Percentiles rank a stretch among this genome's conserved stretches.
phyloP scores from a whole-genome alignment of 1,139 yeast genomes.

The Blastobotrys ciferrii region DNA sequence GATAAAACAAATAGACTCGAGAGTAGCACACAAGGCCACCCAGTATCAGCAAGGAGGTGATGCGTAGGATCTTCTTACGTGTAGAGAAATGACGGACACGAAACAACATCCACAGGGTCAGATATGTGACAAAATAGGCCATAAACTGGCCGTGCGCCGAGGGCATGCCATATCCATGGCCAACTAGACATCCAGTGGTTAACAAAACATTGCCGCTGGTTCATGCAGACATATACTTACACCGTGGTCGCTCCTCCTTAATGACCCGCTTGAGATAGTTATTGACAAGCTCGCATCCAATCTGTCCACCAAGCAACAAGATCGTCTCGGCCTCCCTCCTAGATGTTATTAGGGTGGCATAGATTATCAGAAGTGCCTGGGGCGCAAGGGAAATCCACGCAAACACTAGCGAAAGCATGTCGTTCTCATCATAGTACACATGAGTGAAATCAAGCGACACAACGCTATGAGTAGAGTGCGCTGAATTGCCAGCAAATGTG shows the following conservation, averaged over 20 bases:
- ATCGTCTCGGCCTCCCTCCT: conserved; percentile 87
- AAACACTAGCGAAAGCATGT: conserved; percentile 54
- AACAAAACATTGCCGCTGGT: neutral
- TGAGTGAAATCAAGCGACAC: conserved; percentile 49
- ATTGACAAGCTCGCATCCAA: conserved; percentile 71
- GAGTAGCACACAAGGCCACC: conserved; percentile 63
- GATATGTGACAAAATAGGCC: conserved; percentile 77
- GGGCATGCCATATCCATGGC: conserved; percentile 88
- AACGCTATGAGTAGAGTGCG: neutral
- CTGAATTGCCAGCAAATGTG: neutral
- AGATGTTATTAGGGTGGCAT: conserved; percentile 77
- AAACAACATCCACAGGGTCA: conserved; percentile 48
- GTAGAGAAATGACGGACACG: conserved; percentile 41
- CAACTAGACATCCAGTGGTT: conserved; percentile 40
- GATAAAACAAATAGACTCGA: conserved; percentile 77
- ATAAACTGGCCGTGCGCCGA: conserved; percentile 95
- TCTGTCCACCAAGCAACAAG: conserved; percentile 81
- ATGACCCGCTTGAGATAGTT: conserved; percentile 61
- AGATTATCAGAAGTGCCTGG: conserved; percentile 71
- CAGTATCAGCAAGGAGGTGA: conserved; percentile 26
- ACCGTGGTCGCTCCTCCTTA: conserved; percentile 72
- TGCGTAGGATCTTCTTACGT: conserved; percentile 32
- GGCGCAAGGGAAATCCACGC: conserved; percentile 85
- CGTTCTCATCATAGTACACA: conserved; percentile 72
- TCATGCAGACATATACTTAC: conserved; percentile 36